Conservation (phyloP, 495 filamentous ascomycete genomes). For the Bacidia gigantensis region DNA sequence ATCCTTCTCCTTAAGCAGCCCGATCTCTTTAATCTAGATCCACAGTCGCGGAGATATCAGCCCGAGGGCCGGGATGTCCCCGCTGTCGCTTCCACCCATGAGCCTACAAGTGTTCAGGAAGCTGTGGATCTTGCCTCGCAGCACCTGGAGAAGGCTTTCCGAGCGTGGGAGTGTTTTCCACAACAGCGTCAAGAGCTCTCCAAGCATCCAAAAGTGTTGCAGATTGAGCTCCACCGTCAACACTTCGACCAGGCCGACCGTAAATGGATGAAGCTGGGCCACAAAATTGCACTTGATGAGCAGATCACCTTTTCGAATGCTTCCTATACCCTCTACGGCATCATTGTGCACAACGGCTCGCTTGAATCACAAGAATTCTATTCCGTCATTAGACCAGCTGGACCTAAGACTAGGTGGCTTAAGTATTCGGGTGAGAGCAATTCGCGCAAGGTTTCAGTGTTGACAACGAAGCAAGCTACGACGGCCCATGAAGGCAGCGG, state of each 20-base stretch:
- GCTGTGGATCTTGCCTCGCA: slow-evolving; percentile 20
- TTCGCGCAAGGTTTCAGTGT: slow-evolving; percentile 38
- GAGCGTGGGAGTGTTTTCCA: slow-evolving; percentile 13
- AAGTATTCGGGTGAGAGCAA: slow-evolving; percentile 43
- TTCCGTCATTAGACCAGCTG: slow-evolving; percentile 45
- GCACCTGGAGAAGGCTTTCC: slow-evolving; percentile 4
- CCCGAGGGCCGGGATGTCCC: background rate
- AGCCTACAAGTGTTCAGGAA: slow-evolving; percentile 17
- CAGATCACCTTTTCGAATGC: slow-evolving; percentile 31
- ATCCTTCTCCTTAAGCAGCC: slow-evolving; percentile 17
- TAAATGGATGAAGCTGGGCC: slow-evolving; percentile 45
- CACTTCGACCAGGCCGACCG: slow-evolving; percentile 35
- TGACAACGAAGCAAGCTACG: slow-evolving; percentile 45
- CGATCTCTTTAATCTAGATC: slow-evolving; percentile 12
- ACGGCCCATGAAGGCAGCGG: slow-evolving; percentile 39
- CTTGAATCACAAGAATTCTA: slow-evolving; percentile 49
- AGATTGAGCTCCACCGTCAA: slow-evolving; percentile 47
- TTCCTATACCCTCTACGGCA: slow-evolving; percentile 45
- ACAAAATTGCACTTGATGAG: slow-evolving; percentile 43
- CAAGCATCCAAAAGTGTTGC: slow-evolving; percentile 32
- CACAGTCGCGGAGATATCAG: slow-evolving; percentile 1
- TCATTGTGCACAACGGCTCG: slow-evolving; percentile 46
- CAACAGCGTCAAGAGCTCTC: background rate
- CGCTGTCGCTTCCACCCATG: background rate
- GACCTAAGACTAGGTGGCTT: slow-evolving; percentile 44